Percentiles rank a stretch among this genome's conserved stretches.
These are phyloP conservation scores for Chalara sp. DNA, from an alignment of 2,329 filamentous ascomycete genomes.

Conservation along the genomic window DNA sequence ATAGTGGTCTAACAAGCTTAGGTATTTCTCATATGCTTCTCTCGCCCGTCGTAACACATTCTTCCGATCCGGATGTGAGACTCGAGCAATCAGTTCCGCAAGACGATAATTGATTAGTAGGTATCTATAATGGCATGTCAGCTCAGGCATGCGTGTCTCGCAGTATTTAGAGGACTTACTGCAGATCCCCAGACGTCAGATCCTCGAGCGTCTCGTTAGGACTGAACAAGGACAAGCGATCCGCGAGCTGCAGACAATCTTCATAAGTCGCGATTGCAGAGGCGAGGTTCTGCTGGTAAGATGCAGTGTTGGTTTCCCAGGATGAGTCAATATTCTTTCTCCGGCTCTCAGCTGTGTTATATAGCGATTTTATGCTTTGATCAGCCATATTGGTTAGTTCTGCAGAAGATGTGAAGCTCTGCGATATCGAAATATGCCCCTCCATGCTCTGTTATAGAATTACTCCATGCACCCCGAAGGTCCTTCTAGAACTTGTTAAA, in stretches of 20 bases:
- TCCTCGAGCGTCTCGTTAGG: constrained; percentile 86
- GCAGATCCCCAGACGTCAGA: constrained; percentile 74
- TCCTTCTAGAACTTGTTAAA: no score
- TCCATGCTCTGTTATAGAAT: no score
- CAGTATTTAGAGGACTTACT: constrained; percentile 37
- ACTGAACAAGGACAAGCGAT: constrained; percentile 76
- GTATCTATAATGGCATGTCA: constrained; percentile 41
- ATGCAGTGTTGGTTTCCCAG: constrained; percentile 56
- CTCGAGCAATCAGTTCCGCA: constrained; percentile 70
- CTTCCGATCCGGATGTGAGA: constrained; percentile 57
- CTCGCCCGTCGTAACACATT: constrained; percentile 56
- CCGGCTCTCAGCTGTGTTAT: constrained; percentile 45
- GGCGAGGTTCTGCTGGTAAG: constrained; percentile 62
- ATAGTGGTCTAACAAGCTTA: constrained; percentile 74
- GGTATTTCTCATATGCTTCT: constrained; percentile 68
- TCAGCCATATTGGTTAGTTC: constrained; percentile 29
- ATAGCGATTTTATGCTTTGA: constrained; percentile 43
- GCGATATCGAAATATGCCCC: no score
- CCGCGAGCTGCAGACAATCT: constrained; percentile 62
- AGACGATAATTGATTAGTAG: constrained; percentile 71
- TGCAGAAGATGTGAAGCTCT: no score
- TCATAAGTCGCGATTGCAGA: constrained; percentile 65
- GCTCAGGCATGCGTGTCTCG: no score
- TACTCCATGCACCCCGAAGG: no score
- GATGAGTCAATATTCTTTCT: constrained; percentile 52